Conservation (phyloP, 305 asterid genomes). For the Fraxinus floribunda region DNA sequence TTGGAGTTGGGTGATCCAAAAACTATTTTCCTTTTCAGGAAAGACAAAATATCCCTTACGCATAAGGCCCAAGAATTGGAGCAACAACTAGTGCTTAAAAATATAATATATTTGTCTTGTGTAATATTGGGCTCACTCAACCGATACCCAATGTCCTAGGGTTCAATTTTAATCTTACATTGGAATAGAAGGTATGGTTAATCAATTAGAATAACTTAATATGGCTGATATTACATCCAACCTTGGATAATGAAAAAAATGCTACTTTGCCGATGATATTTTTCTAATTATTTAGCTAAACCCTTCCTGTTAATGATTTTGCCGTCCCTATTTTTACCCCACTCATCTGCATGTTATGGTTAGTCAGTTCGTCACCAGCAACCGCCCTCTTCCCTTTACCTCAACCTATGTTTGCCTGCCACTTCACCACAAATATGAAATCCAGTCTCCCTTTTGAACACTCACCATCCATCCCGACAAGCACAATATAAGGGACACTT, state of each 20-base stretch:
- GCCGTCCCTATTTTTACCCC: not conserved
- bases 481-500: not conserved
- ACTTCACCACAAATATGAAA: not conserved
- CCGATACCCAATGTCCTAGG: not conserved
- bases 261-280: not conserved
- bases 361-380: not conserved
- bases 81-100: not conserved
- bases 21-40: not conserved
- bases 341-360: not conserved
- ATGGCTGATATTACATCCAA: not conserved
- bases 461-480: not conserved
- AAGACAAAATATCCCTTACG: not conserved
- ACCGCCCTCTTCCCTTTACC: not conserved
- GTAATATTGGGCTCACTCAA: not conserved
- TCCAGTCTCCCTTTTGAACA: constrained; percentile 1
- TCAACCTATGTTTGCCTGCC: not conserved
- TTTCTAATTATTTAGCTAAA: not conserved
- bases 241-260: not conserved
- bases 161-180: not conserved
- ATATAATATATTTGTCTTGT: not conserved
- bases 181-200: not conserved
- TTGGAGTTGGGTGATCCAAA: not conserved
- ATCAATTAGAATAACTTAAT: not conserved
- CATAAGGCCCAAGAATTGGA: not conserved
- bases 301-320: not conserved